These are phyloP conservation scores for Phytophthora foliorum DNA, from an alignment of 352 stramenopile species.

Conservation along the genomic window DNA sequence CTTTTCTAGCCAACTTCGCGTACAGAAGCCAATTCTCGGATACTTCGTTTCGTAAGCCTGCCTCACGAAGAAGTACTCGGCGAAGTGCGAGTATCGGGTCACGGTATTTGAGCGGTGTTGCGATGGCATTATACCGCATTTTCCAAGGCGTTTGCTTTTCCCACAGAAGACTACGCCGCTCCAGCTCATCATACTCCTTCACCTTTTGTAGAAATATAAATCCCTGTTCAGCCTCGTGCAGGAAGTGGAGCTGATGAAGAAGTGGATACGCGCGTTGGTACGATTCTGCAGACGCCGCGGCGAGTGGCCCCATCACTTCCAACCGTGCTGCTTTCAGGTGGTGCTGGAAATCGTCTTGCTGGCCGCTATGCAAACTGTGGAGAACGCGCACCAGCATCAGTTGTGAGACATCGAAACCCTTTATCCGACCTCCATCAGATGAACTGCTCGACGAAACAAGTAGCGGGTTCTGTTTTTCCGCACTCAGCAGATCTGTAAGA, in stretches of 20 bases:
- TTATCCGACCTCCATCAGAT: constrained; percentile 48
- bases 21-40: constrained; percentile 87
- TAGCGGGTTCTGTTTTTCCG: constrained; percentile 76
- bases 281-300: constrained; percentile 76
- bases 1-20: constrained; percentile 85
- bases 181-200: constrained; percentile 31
- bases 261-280: constrained; percentile 84
- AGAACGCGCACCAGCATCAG: constrained; percentile 86
- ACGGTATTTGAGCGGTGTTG: constrained; percentile 84
- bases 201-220: constrained; percentile 63
- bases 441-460: constrained; percentile 46
- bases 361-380: constrained; percentile 72
- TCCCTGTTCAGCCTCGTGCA: constrained; percentile 80
- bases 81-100: constrained; percentile 87
- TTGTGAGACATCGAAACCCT: constrained; percentile 77
- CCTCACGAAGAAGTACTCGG: constrained; percentile 79
- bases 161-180: constrained; percentile 57
- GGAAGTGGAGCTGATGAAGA: constrained; percentile 80
- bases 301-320: constrained; percentile 77
- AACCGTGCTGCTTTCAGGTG: constrained; percentile 73
- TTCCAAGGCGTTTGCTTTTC: constrained; percentile 75
- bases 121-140: constrained; percentile 72
- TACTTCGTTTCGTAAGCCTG: constrained; percentile 69
- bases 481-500: constrained; percentile 76
- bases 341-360: constrained; percentile 64